phyloP scores from a whole-genome alignment of 306 rosid species.

The Nissolia schottii region DNA sequence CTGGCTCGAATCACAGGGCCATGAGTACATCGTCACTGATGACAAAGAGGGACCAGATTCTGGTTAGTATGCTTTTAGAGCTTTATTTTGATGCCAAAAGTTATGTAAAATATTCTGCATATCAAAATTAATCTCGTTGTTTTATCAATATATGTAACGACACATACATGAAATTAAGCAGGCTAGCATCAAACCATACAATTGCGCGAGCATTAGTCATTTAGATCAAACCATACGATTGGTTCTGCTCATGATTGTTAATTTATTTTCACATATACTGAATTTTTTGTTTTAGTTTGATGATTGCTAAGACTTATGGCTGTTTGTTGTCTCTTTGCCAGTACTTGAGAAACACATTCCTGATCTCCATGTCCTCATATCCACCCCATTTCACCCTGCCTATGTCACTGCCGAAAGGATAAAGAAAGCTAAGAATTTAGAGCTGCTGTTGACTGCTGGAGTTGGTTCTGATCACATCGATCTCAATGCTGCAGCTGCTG shows the following conservation, averaged over 20 bases:
- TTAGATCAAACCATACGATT: neutral
- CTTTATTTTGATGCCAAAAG: too few relatives aligned
- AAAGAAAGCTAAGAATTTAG: slow-evolving; percentile 80
- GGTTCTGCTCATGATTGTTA: neutral
- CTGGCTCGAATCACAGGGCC: slow-evolving; percentile 95
- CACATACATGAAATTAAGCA: neutral
- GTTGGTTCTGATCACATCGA: slow-evolving; percentile 93
- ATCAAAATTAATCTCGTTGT: neutral
- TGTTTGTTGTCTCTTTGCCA: slow-evolving; percentile 25
- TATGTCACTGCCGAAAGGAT: slow-evolving; percentile 94
- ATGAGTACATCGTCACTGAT: slow-evolving; percentile 85
- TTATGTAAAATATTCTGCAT: neutral
- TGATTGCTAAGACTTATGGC: slow-evolving; percentile 17
- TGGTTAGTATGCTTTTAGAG: slow-evolving; percentile 68
- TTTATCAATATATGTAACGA: neutral
- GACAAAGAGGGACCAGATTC: slow-evolving; percentile 84
- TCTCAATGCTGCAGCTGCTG: slow-evolving; percentile 88
- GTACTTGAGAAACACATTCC: slow-evolving; percentile 87
- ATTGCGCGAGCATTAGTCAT: neutral
- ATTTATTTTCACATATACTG: neutral
- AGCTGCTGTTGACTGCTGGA: slow-evolving; percentile 88
- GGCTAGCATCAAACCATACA: neutral
- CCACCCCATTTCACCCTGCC: slow-evolving; percentile 97
- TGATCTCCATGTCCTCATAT: slow-evolving; percentile 82
- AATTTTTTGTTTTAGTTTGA: neutral